Evolutionary conservation across 352 stramenopile species (phyloP), one percentile per base, ranked within the genome.

Genomic region (Stephanocyclus meneghinianus): DNA sequence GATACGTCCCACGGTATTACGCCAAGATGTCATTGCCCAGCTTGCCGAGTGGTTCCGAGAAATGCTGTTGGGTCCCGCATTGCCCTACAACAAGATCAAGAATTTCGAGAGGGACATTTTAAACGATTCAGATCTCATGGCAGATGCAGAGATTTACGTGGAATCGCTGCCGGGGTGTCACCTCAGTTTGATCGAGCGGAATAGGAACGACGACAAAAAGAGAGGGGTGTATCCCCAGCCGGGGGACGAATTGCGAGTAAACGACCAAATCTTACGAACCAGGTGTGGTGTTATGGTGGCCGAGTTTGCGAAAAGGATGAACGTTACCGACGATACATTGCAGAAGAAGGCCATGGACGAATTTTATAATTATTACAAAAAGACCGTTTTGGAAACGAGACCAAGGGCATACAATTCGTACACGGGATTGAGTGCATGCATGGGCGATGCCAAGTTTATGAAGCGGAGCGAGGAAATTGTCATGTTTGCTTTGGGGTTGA

Each of bases 401-500:
- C 68, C 75, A 8, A 44, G 55, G 59, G 57, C 8, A 13, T 82
- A 78, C 35, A 82, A 82, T 51, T 82, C 75, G 6, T 82, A 77
- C 42, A 78, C 75, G 2, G 75, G 75, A 29, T 57, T 82, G 51
- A 74, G 51, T 56, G 60, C 75, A 16, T 18, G 35, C 3, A 67
- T 82, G 69, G 71, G 71, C 8, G 70, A 82, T 35, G n/a, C 51
- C 7, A 66, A 63, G 8, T 82, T 82, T 56, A 48, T 82, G 37
- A 82, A 78, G 30, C 50, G 45, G 45, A 74, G 67, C 1, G 75
- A 78, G 59, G 68, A 82, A 32, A 74, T 77, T 44, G 75, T 82
- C 15, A 48, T 82, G 50, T 77, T 66, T 32, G 69, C 62, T 7
- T 47, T 82, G 42, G 75, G 75, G 42, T 48, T 82, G 35, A 64